phyloP scores from a whole-genome alignment of 768 basidiomycete genomes.

The Cytidiella melzeri region DNA sequence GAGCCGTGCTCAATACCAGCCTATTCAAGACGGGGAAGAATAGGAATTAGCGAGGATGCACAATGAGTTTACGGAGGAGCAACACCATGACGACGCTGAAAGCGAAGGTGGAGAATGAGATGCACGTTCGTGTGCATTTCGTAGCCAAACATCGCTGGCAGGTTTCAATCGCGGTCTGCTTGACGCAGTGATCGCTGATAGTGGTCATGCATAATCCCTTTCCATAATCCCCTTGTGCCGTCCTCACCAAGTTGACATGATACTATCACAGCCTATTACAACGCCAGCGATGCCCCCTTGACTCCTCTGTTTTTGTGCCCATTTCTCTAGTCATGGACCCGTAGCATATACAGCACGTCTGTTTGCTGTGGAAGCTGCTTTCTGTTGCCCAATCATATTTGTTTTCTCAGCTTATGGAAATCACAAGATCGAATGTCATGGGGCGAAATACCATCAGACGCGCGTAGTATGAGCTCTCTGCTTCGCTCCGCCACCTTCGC shows the following conservation, averaged over 20 bases:
- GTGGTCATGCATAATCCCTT: conserved; percentile 2
- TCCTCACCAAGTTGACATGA: conserved; percentile 3
- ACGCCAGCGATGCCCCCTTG: neutral
- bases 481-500: neutral
- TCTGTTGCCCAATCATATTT: neutral
- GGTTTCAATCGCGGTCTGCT: conserved; percentile 7
- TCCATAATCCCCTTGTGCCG: conserved; percentile 4
- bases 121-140: neutral
- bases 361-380: neutral
- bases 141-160: conserved; percentile 1
- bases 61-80: conserved; percentile 23
- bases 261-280: neutral
- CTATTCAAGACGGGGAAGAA: conserved; percentile 43
- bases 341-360: neutral
- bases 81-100: conserved; percentile 21
- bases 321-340: neutral
- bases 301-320: neutral
- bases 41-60: conserved; percentile 55
- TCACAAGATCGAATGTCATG: neutral
- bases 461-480: neutral
- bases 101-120: neutral
- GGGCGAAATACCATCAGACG: neutral
- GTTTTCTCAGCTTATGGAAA: neutral
- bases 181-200: conserved; percentile 7
- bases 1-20: conserved; percentile 38